Base-by-base conservation (phyloP, 257 asterid species). In the Nicotiana knightiana region DNA sequence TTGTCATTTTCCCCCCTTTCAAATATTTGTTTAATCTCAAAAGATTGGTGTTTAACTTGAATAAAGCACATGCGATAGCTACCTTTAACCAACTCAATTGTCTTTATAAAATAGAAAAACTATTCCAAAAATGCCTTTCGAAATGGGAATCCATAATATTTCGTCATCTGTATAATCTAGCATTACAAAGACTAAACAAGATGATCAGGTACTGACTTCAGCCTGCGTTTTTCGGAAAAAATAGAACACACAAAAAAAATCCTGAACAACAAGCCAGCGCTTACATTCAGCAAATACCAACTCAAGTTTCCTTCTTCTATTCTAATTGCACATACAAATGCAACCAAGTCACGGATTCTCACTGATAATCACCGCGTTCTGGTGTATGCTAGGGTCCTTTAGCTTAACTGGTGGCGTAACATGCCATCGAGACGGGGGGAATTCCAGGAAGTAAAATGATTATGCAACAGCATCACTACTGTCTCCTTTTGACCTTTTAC, bases 401-500 rank as follows among this genome's bases (percentile, higher is more conserved):
- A 57, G 63, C 24, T 57, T n/a, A 57, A 5, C 63, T 57, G 24
- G 24, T 17, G 63, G 8, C 18, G 24, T 57, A 57, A 57, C 63
- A 57, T 57, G 59, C 17, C 21, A 57, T 57, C 24, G 3, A 57
- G 21, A 16, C 17, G 17, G 4, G 1, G 1, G 8, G 63, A 9
- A 57, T 6, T 57, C 63, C 63, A 57, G 21, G 6, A 16, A 16
- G 7, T 10, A 57, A 57, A 57, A 18, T 57, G 24, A 17, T 57
- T 57, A 57, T 5, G 63, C 63, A 57, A 26, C 63, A 17, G 63
- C 63, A 57, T 57, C 63, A 3, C 62, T 17, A 57, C 24, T 57
- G 24, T 57, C 89, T 17, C 3, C 87, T 54, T 79, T 54, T 30
- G 58, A 81, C 73, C 59, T 86, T 87, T 84, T 86, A 76, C 88